Percentiles rank a stretch among this genome's conserved stretches.
Evolutionary conservation across 768 basidiomycete species (phyloP).

Genomic region (Tephrocybe sp.): DNA sequence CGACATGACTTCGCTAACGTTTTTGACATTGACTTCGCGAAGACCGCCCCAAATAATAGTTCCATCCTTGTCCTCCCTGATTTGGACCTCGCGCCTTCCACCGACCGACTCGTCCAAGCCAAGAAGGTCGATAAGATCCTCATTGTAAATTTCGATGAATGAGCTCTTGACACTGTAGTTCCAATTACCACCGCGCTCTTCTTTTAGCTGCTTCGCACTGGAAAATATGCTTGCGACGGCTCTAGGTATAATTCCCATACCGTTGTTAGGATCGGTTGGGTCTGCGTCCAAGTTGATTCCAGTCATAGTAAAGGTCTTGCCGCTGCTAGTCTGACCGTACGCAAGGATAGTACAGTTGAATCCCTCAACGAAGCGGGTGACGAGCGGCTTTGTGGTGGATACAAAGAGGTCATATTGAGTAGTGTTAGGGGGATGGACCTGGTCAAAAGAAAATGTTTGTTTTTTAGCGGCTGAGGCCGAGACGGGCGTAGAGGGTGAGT

Average conservation of each 20-base stretch:
- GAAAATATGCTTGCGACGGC: slow-evolving; percentile 89
- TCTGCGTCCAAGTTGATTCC: slow-evolving; percentile 89
- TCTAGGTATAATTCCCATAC: slow-evolving; percentile 94
- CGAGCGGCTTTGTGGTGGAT: slow-evolving; percentile 78
- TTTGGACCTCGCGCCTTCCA: slow-evolving; percentile 84
- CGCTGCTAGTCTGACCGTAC: slow-evolving; percentile 96
- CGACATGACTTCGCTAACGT: slow-evolving; percentile 88
- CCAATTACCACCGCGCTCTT: slow-evolving; percentile 74
- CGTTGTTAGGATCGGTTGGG: slow-evolving; percentile 75
- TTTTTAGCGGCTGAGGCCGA: slow-evolving; percentile 61
- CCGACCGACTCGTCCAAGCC: slow-evolving; percentile 65
- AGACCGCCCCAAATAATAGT: slow-evolving; percentile 97
- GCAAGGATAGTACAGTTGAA: slow-evolving; percentile 98
- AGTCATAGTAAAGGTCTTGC: slow-evolving; percentile 98
- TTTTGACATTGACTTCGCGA: slow-evolving; percentile 86
- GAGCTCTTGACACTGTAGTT: slow-evolving; percentile 81
- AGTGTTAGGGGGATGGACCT: slow-evolving; percentile 84
- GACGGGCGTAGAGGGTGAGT: slow-evolving; percentile 42
- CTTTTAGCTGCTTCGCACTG: slow-evolving; percentile 70
- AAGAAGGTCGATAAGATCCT: slow-evolving; percentile 95
- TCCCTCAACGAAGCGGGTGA: slow-evolving; percentile 86
- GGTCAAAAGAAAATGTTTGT: slow-evolving; percentile 89
- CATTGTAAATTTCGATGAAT: slow-evolving; percentile 98
- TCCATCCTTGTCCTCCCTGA: slow-evolving; percentile 95
- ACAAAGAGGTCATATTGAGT: slow-evolving; percentile 87